Evolutionary conservation across 169 alveolate genomes (phyloP), one percentile per base, ranked within the genome.

Genomic region (Eimeria maxima): DNA sequence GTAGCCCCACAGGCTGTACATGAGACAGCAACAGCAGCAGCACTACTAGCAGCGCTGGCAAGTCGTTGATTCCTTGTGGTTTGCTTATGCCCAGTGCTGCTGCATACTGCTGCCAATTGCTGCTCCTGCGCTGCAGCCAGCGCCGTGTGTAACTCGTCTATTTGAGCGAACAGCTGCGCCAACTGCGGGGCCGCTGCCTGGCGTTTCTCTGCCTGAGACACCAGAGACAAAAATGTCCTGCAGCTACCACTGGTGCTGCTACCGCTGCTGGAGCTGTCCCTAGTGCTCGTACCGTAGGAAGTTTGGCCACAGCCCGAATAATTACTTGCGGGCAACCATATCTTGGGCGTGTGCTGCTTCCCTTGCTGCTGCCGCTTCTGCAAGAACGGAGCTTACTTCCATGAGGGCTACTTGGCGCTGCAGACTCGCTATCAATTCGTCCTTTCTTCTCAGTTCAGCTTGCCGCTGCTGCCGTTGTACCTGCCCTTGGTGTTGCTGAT

Each of bases 121-220:
- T 90, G 89, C 44, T 90, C 95, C 60, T 90, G 95, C 1, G 95
- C 95, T 45, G 83, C 84, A 29, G 95, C 95, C 20, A 90, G 95
- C 22, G 95, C 73, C n/a, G 95, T 69, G 89, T 90, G 95, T 45
- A 90, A 89, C 13, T 90, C 95, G 60, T 90, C 95, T 67, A 90
- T 90, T 38, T 90, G 95, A 42, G 87, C 71, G 18, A 90, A 73
- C 60, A 90, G 78, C 38, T 90, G 81, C 89, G 76, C 71, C 57
- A 90, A 44, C 78, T 90, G 81, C 22, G 81, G 71, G 13, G 57
- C 89, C 63, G 81, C 57, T 45, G 60, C 89, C n/a, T 69, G 88
- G 11, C 73, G 60, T 27, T 73, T 84, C 69, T 74, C 95, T 38
- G 76, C 83, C 95, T 90, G 95, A 16, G 69, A 88, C 63, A 20